Conservation (phyloP, 225 moss, liverwort and hornwort species). For the Climacium dendroides region DNA sequence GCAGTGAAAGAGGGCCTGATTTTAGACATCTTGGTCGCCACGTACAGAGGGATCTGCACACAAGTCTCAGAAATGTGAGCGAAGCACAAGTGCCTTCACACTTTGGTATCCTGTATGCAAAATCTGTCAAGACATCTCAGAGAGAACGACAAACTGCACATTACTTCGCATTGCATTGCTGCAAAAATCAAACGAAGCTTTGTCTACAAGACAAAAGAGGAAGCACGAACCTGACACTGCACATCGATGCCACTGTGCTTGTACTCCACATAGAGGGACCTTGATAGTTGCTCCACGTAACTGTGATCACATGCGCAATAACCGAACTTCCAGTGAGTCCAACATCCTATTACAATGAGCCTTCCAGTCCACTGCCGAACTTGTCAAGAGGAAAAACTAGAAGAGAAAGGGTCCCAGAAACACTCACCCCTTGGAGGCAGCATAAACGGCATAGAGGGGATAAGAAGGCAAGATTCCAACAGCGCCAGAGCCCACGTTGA, state of each 20-base stretch:
- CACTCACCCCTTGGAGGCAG: conserved; percentile 52
- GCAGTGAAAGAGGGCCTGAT: conserved; percentile 41
- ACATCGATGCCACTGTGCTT: conserved; percentile 65
- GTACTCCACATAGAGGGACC: conserved; percentile 67
- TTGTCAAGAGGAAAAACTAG: not conserved
- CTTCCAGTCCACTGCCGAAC: not conserved
- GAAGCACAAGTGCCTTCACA: not conserved
- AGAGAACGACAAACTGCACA: not conserved
- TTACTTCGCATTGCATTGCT: not conserved
- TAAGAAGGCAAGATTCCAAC: conserved; percentile 48
- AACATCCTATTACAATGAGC: not conserved
- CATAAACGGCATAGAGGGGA: conserved; percentile 59
- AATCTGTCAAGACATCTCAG: not conserved
- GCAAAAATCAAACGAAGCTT: not conserved
- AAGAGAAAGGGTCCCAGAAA: not conserved
- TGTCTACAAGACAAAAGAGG: not conserved
- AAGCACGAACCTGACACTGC: conserved; percentile 48
- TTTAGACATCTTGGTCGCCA: conserved; percentile 63
- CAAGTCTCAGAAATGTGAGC: not conserved
- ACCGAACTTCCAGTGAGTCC: not conserved
- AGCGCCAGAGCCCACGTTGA: conserved; percentile 55
- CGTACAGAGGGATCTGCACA: conserved; percentile 48
- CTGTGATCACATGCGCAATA: not conserved
- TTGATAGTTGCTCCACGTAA: conserved; percentile 58
- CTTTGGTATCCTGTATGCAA: not conserved